These are phyloP conservation scores for Amylostereum chailletii DNA, from an alignment of 1,284 basidiomycete genomes.

Conservation along the genomic window DNA sequence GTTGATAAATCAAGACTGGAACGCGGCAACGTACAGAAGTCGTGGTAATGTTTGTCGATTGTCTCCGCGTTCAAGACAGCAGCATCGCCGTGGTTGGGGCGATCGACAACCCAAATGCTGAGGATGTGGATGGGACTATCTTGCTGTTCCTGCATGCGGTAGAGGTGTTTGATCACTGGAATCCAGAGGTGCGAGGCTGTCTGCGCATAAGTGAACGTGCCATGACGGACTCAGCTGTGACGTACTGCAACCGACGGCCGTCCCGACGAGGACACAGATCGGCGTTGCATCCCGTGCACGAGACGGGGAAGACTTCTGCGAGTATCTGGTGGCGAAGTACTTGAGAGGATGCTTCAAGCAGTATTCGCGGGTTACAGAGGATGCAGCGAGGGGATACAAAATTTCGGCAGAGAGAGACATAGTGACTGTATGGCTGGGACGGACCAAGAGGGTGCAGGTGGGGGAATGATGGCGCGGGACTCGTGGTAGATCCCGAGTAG, in stretches of 20 bases:
- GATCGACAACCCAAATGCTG: slow-evolving; percentile 13
- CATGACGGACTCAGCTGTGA: background rate
- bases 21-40: slow-evolving; percentile 10
- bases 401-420: background rate
- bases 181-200: slow-evolving; percentile 11
- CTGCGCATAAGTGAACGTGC: background rate
- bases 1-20: too few species aligned
- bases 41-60: slow-evolving; percentile 11
- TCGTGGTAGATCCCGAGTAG: too few species aligned
- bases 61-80: slow-evolving; percentile 11
- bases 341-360: background rate
- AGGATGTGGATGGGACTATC: slow-evolving; percentile 4
- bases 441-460: too few species aligned
- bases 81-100: slow-evolving; percentile 13
- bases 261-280: background rate
- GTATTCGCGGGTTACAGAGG: background rate
- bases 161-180: slow-evolving; percentile 11
- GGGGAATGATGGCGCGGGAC: too few species aligned
- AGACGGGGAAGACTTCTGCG: background rate
- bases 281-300: background rate
- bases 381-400: background rate
- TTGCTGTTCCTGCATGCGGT: background rate
- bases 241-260: background rate
- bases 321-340: background rate
- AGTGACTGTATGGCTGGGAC: too few species aligned